Evolutionary conservation across 2,329 filamentous ascomycete genomes (phyloP).

Genomic region (Pezizomycotina sp.): DNA sequence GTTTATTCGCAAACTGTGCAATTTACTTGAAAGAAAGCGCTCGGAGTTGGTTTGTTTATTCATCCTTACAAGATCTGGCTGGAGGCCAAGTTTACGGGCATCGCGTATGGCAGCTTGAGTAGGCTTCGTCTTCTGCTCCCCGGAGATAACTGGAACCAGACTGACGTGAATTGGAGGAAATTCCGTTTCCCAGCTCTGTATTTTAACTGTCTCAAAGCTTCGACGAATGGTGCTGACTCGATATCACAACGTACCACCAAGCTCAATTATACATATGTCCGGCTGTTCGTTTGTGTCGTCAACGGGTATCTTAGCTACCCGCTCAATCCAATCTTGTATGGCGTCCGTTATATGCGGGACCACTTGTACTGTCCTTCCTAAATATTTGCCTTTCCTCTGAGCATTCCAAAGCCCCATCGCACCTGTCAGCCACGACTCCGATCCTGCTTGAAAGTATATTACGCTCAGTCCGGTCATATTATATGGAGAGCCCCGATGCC

Average conservation of each 20-base stretch:
- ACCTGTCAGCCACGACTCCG: no score
- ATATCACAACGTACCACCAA: constrained; percentile 50
- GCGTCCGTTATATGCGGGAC: constrained; percentile 84
- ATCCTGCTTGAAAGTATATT: no score
- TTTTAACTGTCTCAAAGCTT: constrained; percentile 66
- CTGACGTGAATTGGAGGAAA: constrained; percentile 83
- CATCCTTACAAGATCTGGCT: constrained; percentile 23
- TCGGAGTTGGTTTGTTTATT: not conserved
- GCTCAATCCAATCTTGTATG: constrained; percentile 83
- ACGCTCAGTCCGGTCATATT: not conserved
- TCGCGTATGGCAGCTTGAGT: constrained; percentile 81
- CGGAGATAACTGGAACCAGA: constrained; percentile 59
- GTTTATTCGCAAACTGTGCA: no score
- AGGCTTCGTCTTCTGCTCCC: constrained; percentile 90
- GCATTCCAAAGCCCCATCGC: not conserved
- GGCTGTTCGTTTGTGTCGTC: constrained; percentile 69
- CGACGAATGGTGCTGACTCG: constrained; percentile 72
- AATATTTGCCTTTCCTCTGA: constrained; percentile 51
- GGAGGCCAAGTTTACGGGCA: constrained; percentile 59
- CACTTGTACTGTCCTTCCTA: constrained; percentile 77
- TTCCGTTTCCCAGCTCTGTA: constrained; percentile 57
- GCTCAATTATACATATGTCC: constrained; percentile 77
- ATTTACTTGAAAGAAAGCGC: no score
- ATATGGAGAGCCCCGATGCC: not conserved
- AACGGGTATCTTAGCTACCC: constrained; percentile 68